Conservation (phyloP, 306 rosid species). For the Coriaria nepalensis region DNA sequence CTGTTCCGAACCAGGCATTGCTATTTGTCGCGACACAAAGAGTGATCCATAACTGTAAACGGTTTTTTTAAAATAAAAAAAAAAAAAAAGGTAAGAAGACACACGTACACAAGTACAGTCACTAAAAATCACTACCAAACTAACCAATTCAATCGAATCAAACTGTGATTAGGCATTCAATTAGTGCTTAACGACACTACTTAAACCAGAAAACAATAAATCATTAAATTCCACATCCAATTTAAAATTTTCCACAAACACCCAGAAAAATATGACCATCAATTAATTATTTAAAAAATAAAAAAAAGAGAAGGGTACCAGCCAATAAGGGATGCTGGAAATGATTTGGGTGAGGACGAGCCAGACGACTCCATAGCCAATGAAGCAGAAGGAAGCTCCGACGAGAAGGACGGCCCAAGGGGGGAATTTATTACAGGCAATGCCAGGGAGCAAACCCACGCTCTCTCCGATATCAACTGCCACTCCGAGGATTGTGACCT, state of each 20-base stretch:
- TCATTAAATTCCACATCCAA: too few relatives aligned
- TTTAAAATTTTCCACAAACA: background rate
- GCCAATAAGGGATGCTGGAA: constrained; percentile 34
- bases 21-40: constrained; percentile 56
- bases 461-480: constrained; percentile 74
- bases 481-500: constrained; percentile 64
- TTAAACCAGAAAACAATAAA: too few relatives aligned
- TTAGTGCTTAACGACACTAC: too few relatives aligned
- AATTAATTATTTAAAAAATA: background rate
- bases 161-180: too few relatives aligned
- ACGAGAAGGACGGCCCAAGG: constrained; percentile 70
- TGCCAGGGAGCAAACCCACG: constrained; percentile 50
- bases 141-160: too few relatives aligned
- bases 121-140: too few relatives aligned
- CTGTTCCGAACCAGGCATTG: constrained; percentile 66
- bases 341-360: constrained; percentile 44
- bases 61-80: too few relatives aligned
- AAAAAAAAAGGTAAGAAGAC: too few relatives aligned
- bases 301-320: constrained; percentile 19
- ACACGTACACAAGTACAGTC: too few relatives aligned
- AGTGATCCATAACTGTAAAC: constrained; percentile 52
- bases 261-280: constrained; percentile 4
- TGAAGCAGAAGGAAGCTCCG: constrained; percentile 44
- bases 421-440: constrained; percentile 67
- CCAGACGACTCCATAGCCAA: constrained; percentile 69